phyloP scores from a whole-genome alignment of 1,139 yeast species.

The Nakaseomyces glabratus region DNA sequence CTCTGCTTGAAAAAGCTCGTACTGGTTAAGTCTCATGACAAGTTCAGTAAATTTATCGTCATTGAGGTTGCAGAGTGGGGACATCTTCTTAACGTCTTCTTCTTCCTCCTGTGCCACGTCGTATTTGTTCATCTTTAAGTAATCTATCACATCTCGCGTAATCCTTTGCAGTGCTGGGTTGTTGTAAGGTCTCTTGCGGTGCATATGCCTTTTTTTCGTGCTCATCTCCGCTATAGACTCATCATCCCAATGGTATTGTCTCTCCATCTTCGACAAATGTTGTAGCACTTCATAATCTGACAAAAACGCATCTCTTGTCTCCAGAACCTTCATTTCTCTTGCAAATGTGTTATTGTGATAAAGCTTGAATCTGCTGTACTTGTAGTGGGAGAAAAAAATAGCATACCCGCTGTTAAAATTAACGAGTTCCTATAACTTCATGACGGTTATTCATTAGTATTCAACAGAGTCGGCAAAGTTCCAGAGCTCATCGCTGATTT shows the following conservation, averaged over 20 bases:
- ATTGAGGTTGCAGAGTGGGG: constrained; percentile 21
- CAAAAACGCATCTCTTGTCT: constrained; percentile 28
- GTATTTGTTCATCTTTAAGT: constrained; percentile 30
- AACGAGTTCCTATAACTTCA: no score
- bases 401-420: no score
- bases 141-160: constrained; percentile 47
- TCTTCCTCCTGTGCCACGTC: constrained; percentile 18
- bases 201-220: constrained; percentile 26
- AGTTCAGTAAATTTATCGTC: constrained; percentile 45
- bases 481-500: no score
- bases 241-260: constrained; percentile 35
- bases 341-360: no score
- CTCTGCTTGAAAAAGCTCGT: constrained; percentile 70
- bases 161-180: constrained; percentile 53
- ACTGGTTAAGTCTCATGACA: constrained; percentile 43
- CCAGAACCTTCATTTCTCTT: constrained; percentile 25
- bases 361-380: no score
- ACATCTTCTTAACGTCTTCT: constrained; percentile 11
- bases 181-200: constrained; percentile 27
- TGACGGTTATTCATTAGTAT: no score
- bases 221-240: constrained; percentile 12
- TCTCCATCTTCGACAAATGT: constrained; percentile 27
- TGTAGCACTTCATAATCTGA: constrained; percentile 32
- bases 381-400: no score
- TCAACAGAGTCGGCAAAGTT: no score